Base-by-base conservation (phyloP, 2,329 filamentous ascomycete species). In the Stachybotrys echinatus region DNA sequence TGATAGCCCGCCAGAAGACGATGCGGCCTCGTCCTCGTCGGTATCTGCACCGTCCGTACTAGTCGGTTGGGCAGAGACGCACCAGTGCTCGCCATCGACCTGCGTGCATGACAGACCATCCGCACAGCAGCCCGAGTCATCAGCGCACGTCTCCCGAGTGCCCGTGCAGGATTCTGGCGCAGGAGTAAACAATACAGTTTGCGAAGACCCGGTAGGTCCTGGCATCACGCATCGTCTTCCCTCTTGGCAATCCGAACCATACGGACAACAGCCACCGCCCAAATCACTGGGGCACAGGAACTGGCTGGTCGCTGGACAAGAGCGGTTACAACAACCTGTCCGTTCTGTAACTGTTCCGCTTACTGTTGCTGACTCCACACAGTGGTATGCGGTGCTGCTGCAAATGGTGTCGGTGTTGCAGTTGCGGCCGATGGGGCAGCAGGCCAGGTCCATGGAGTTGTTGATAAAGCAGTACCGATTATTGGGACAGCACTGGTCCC, bases 71-170 rank as follows among this genome's bases (percentile, higher is more conserved):
- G 63, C 59, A 4, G 64, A 58, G 5, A 72, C 71, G 55, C 76
- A 77, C 48, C 66, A 69, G 27, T 69, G 68, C 12, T 55, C 56
- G 10, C 63, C 67, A 45, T 48, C 56, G 18, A 72, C 55, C 6
- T 65, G 55, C 3, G 71, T 74, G 56, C 78, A 81, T 5, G 60
- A 55, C 50, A 72, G 66, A 1, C 70, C 70, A 8, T 65, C 58
- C 49, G 70, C 61, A 59, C 80, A 83, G 60, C 80, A 83, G 12
- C 77, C 75, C 14, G 68, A 66, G 20, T 73, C 75, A 5, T 74
- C 63, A 6, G 64, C 55, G 58, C 77, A 81, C 14, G 62, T 47
- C 50, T 72, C 63, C 57, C 79, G 74, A 27, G 65, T 67, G 1
- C 70, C 69, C 2, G 73, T 71, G 59, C 77, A 81, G 3, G 71